These are phyloP conservation scores for Fagopyrum homotropicum DNA, from an alignment of 148 eudicot genomes.

Conservation along the genomic window DNA sequence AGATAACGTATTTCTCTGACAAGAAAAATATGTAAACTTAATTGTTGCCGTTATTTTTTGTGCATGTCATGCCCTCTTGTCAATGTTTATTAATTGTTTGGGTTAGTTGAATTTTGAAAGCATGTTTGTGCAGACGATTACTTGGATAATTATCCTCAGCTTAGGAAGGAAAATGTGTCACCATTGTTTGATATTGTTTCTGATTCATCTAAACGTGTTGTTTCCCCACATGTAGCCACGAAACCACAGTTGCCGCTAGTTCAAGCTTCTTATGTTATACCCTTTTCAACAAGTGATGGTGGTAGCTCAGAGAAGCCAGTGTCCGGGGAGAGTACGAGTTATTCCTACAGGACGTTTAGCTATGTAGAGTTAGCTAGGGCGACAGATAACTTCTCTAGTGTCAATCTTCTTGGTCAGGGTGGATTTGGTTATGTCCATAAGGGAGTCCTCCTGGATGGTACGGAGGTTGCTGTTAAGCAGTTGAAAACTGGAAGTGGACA, in stretches of 20 bases:
- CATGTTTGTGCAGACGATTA: constrained; percentile 27
- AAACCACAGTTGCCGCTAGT: constrained; percentile 18
- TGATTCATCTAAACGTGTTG: constrained; percentile 19
- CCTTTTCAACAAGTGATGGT: constrained; percentile 25
- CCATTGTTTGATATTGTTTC: constrained; percentile 14
- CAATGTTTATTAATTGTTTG: not conserved
- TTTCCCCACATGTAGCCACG: constrained; percentile 12
- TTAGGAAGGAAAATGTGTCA: constrained; percentile 24
- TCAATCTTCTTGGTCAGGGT: constrained; percentile 13
- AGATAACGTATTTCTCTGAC: too few relatives aligned
- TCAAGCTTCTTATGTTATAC: constrained; percentile 21
- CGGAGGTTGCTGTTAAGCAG: constrained; percentile 72
- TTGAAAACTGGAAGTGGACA: constrained; percentile 70
- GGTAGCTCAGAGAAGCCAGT: constrained; percentile 27
- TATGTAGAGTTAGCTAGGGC: constrained; percentile 10
- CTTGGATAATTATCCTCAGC: constrained; percentile 24
- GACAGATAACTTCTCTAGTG: constrained; percentile 17
- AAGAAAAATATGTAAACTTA: too few relatives aligned
- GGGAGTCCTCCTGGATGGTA: constrained; percentile 37
- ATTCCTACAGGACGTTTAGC: constrained; percentile 2
- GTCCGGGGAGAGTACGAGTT: not conserved
- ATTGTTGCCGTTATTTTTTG: too few relatives aligned
- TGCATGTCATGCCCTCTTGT: too few relatives aligned
- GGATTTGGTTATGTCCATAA: constrained; percentile 12
- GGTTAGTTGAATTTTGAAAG: not conserved